Evolutionary conservation across 768 basidiomycete species (phyloP), one percentile per base, ranked within the genome.

Genomic region (Sporobolomyces phaffii): DNA sequence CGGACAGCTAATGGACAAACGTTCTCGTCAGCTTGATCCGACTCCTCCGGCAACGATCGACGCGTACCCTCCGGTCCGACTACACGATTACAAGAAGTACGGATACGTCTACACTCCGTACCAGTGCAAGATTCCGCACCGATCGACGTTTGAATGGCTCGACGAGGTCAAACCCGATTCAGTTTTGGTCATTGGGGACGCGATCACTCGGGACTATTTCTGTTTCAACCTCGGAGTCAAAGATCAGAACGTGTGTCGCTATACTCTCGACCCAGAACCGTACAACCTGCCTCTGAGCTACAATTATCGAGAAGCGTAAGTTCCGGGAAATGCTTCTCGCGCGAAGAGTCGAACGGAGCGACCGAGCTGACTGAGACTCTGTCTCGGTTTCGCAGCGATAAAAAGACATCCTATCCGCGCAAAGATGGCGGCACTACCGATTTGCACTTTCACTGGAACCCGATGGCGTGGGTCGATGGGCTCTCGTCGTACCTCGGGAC

Each of bases 111-210:
- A 34, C 31, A 49, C 57, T n/a, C 64, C 64, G 3, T 59, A 52
- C 64, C 0, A 33, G 2, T 65, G 64, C 57, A 65, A 65, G 57
- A 43, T 51, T 15, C 64, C 34, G 4, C 64, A 65, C 43, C 64
- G 40, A 29, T 34, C 48, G 15, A n/a, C 50, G 15, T 22, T 31
- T 57, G 64, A 65, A 34, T 65, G 64, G 64, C 28, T 65, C 34
- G 64, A 65, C 33, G 7, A 50, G 10, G 41, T 59, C 54, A 34
- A 52, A 31, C 64, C 57, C n/a, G 57, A 65, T 5, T 26, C 41
- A 24, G 41, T 65, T 26, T 40, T 65, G 41, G 48, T 65, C 29
- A 44, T 65, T 20, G 64, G 64, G 28, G 64, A 65, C 26, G 33
- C 40, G n/a, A 34, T 59, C 29, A 59, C 50, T n/a, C 47, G 64